Conservation (phyloP, 148 eudicot genomes). For the Camellia japonica region DNA sequence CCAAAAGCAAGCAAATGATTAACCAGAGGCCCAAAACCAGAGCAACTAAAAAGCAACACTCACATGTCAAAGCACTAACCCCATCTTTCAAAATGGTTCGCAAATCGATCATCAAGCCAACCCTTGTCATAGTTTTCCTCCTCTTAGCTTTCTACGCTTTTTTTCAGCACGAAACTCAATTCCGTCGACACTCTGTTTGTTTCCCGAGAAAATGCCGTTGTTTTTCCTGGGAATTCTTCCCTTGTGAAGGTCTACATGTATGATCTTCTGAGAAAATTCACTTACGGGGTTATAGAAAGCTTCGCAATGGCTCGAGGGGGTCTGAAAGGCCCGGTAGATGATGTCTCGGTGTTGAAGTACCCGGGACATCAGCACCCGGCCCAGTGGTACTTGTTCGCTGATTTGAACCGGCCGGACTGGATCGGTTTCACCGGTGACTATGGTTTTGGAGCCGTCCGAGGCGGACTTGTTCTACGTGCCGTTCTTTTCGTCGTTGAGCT, state of each 20-base stretch:
- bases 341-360: constrained; percentile 47
- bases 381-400: constrained; percentile 79
- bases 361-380: constrained; percentile 93
- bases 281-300: constrained; percentile 86
- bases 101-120: constrained; percentile 35
- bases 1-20: constrained; percentile 3
- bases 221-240: neutral
- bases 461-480: constrained; percentile 95
- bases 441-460: constrained; percentile 72
- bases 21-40: constrained; percentile 32
- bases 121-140: constrained; percentile 27
- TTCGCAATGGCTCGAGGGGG: constrained; percentile 57
- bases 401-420: constrained; percentile 39
- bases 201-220: neutral
- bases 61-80: constrained; percentile 14
- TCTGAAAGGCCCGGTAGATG: constrained; percentile 16
- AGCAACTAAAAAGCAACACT: constrained; percentile 11
- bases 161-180: constrained; percentile 27
- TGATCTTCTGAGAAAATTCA: constrained; percentile 71
- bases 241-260: constrained; percentile 63
- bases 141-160: constrained; percentile 31
- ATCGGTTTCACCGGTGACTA: constrained; percentile 36
- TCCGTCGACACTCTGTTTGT: constrained; percentile 1
- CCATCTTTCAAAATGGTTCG: constrained; percentile 22
- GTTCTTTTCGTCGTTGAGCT: constrained; percentile 83